Conservation (phyloP, 169 alveolate genomes). For the Cryptosporidium bovis region DNA sequence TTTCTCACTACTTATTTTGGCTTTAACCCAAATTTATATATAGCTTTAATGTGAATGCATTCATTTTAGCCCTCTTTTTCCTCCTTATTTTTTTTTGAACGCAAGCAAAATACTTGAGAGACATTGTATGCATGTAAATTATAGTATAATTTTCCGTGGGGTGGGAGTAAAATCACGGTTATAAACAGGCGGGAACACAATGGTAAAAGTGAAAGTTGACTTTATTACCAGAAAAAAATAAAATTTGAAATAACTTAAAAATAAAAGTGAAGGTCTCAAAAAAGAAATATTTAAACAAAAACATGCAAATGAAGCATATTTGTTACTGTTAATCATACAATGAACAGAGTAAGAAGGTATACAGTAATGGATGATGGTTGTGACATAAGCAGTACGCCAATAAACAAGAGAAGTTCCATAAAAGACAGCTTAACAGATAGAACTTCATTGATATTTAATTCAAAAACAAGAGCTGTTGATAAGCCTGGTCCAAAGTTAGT, state of each 20-base stretch:
- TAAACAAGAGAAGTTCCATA: slow-evolving; percentile 15
- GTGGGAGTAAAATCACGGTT: neutral
- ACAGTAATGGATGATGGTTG: neutral
- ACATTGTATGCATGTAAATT: slow-evolving; percentile 65
- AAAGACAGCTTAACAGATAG: neutral
- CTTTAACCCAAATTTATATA: too few relatives aligned
- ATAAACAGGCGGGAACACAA: slow-evolving; percentile 35
- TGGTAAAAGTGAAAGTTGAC: slow-evolving; percentile 13
- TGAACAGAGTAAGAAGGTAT: too few relatives aligned
- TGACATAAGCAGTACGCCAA: neutral
- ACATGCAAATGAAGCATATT: too few relatives aligned
- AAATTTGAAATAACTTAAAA: neutral
- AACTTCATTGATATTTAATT: slow-evolving; percentile 4
- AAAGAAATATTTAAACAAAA: too few relatives aligned
- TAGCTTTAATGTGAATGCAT: too few relatives aligned
- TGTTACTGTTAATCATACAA: too few relatives aligned
- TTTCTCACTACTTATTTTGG: too few relatives aligned
- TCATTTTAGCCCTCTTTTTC: too few relatives aligned
- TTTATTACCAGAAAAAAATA: neutral
- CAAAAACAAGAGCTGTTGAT: slow-evolving; percentile 25
- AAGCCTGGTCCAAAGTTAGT: slow-evolving; percentile 30
- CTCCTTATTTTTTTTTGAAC: too few relatives aligned
- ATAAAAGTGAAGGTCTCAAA: too few relatives aligned
- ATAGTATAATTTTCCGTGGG: slow-evolving; percentile 15
- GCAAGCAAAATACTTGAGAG: neutral